Conservation (phyloP, 192 early-diverging fungal genomes). For the Haplosporangium gracile region DNA sequence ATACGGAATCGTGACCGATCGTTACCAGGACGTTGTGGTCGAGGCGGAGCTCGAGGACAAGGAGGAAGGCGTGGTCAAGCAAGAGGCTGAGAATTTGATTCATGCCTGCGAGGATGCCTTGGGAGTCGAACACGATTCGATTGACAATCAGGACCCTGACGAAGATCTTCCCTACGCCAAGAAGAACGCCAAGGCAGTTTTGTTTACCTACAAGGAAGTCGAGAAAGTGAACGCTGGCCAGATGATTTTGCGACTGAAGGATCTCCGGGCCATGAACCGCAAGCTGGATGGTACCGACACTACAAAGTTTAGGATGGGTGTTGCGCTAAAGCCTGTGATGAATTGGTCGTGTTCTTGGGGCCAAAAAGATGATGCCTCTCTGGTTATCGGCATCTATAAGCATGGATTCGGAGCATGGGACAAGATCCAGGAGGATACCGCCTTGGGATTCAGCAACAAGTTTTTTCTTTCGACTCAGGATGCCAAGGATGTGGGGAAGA, state of each 20-base stretch:
- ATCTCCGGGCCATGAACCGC: slow-evolving; percentile 75
- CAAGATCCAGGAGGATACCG: slow-evolving; percentile 83
- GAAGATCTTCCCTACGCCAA: slow-evolving; percentile 52
- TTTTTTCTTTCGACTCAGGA: slow-evolving; percentile 78
- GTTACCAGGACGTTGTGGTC: slow-evolving; percentile 85
- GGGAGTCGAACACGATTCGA: slow-evolving; percentile 34
- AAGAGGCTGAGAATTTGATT: slow-evolving; percentile 58
- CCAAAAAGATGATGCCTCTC: slow-evolving; percentile 93
- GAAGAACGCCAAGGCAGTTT: slow-evolving; percentile 74
- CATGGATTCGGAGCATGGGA: slow-evolving; percentile 96
- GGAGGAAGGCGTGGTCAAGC: slow-evolving; percentile 59
- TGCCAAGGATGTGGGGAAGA: slow-evolving; percentile 64
- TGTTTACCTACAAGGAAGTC: slow-evolving; percentile 83
- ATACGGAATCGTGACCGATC: slow-evolving; percentile 85
- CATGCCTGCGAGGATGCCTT: slow-evolving; percentile 63
- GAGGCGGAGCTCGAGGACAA: slow-evolving; percentile 85
- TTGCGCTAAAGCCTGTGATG: slow-evolving; percentile 85
- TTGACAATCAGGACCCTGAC: slow-evolving; percentile 52
- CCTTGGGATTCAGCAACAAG: slow-evolving; percentile 86
- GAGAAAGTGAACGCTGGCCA: slow-evolving; percentile 89
- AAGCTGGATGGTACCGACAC: slow-evolving; percentile 71
- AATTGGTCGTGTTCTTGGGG: slow-evolving; percentile 92
- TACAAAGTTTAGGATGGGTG: slow-evolving; percentile 82
- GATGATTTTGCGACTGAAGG: slow-evolving; percentile 79
- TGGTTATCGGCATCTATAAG: slow-evolving; percentile 93